phyloP scores from a whole-genome alignment of 495 filamentous ascomycete genomes.

The Immersiella caudata region DNA sequence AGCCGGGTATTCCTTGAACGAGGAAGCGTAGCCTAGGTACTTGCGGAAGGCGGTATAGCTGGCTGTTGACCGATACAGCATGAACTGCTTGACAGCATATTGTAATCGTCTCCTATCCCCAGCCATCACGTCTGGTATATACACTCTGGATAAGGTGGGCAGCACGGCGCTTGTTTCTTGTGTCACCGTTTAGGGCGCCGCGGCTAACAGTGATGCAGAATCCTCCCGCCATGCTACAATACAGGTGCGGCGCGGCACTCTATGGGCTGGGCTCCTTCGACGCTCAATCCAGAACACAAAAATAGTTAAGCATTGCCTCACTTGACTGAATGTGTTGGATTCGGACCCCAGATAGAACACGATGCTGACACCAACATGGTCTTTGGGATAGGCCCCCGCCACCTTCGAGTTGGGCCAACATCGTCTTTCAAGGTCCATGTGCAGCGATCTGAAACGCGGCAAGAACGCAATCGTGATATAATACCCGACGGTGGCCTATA shows the following conservation, averaged over 20 bases:
- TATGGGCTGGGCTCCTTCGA: not conserved
- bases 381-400: not conserved
- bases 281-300: not conserved
- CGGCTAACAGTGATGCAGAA: not conserved
- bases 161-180: not conserved
- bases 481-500: not conserved
- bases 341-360: not conserved
- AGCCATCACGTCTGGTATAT: too few relatives aligned
- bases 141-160: too few relatives aligned
- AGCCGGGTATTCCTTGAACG: too few relatives aligned
- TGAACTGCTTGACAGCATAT: too few relatives aligned
- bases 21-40: too few relatives aligned
- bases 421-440: not conserved
- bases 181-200: not conserved
- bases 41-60: too few relatives aligned
- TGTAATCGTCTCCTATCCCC: too few relatives aligned
- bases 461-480: not conserved
- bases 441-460: not conserved
- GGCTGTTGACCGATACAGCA: too few relatives aligned
- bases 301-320: not conserved
- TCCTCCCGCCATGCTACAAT: not conserved
- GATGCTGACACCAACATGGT: not conserved
- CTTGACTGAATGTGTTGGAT: not conserved
- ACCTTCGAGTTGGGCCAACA: not conserved
- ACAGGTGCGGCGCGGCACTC: not conserved